A percentile compares a stretch with the other conserved stretches of the same genome.
Conservation (phyloP, 2,329 filamentous ascomycete species). For the Aspergillus flavus region DNA sequence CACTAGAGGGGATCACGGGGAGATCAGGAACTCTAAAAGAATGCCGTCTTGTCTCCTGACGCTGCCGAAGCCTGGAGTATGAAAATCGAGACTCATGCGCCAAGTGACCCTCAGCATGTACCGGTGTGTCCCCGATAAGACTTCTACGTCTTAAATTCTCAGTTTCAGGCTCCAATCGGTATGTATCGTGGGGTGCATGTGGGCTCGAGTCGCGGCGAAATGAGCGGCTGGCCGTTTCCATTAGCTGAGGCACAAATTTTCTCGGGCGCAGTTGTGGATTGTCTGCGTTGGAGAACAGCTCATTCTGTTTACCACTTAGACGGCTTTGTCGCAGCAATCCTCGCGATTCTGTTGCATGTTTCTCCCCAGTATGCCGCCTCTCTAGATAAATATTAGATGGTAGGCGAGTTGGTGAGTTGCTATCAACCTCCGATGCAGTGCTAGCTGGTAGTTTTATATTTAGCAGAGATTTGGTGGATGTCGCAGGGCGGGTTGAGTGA, state of each 20-base stretch:
- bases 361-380: not conserved
- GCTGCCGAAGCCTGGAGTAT: constrained; percentile 44
- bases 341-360: no score
- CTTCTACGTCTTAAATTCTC: constrained; percentile 6
- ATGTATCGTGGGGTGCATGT: constrained; percentile 42
- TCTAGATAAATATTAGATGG: not conserved
- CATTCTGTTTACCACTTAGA: not conserved
- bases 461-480: not conserved
- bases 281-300: not conserved
- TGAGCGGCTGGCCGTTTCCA: constrained; percentile 36
- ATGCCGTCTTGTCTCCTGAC: constrained; percentile 48
- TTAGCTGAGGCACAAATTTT: constrained; percentile 35
- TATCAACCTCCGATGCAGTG: not conserved
- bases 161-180: not conserved
- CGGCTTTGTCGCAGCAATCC: not conserved
- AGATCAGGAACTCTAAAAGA: constrained; percentile 65
- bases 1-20: constrained; percentile 64
- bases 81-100: constrained; percentile 48
- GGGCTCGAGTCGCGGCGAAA: constrained; percentile 29
- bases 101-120: not conserved
- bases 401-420: not conserved
- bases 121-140: constrained; percentile 1
- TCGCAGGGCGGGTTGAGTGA: not conserved
- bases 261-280: constrained; percentile 22
- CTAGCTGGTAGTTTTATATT: not conserved